These are phyloP conservation scores for Dothistroma pini DNA, from an alignment of 2,329 filamentous ascomycete genomes.

Conservation along the genomic window DNA sequence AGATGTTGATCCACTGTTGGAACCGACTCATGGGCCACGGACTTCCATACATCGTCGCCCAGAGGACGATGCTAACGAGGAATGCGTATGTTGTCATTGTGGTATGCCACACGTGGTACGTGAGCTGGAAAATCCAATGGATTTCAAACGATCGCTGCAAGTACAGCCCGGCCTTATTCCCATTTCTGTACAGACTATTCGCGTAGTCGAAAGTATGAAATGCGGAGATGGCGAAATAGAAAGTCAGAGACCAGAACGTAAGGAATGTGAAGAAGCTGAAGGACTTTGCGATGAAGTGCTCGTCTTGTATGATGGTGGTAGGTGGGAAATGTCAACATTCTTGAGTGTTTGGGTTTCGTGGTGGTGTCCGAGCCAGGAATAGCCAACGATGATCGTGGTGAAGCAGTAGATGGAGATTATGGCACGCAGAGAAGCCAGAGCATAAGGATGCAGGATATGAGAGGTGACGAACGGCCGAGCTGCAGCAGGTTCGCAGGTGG, in stretches of 20 bases:
- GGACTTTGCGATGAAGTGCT: slow-evolving; percentile 12
- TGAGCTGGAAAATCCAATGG: slow-evolving; percentile 6
- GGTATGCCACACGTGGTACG: slow-evolving; percentile 10
- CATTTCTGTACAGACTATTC: background rate
- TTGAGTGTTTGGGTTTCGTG: slow-evolving; percentile 5
- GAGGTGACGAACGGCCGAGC: slow-evolving; percentile 10
- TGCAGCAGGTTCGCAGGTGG: background rate
- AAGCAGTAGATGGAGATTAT: slow-evolving; percentile 15
- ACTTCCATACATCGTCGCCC: slow-evolving; percentile 13
- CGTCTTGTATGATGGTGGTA: slow-evolving; percentile 10
- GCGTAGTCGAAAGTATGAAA: slow-evolving; percentile 15
- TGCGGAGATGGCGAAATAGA: slow-evolving; percentile 15
- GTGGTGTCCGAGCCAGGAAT: slow-evolving; percentile 14
- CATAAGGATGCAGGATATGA: slow-evolving; percentile 8
- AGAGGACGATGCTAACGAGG: slow-evolving; percentile 14
- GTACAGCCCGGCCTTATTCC: background rate
- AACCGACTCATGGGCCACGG: slow-evolving; percentile 9
- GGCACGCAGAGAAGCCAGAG: slow-evolving; percentile 7
- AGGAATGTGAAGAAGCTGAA: slow-evolving; percentile 21
- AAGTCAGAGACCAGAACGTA: slow-evolving; percentile 15
- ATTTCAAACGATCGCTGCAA: background rate
- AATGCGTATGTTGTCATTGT: slow-evolving; percentile 9
- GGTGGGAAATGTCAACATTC: slow-evolving; percentile 12
- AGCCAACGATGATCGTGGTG: slow-evolving; percentile 17
- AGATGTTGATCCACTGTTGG: slow-evolving; percentile 17